phyloP scores from a whole-genome alignment of 768 basidiomycete genomes.

The Mycena amicta region DNA sequence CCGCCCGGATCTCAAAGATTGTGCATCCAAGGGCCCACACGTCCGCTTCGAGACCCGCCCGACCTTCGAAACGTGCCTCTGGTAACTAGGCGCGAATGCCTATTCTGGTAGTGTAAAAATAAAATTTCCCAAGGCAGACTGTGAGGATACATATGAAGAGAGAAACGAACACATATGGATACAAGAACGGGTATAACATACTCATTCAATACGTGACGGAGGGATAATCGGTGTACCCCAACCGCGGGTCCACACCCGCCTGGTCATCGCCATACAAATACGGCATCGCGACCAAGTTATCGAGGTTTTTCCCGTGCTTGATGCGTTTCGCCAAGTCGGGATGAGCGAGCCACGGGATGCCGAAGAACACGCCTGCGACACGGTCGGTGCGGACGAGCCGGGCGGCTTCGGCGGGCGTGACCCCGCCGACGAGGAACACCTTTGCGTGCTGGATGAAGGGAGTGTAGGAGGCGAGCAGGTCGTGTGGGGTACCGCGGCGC shows the following conservation, averaged over 20 bases:
- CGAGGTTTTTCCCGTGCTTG: constrained; percentile 26
- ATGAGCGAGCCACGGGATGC: constrained; percentile 29
- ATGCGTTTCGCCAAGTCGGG: constrained; percentile 31
- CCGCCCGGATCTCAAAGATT: no score
- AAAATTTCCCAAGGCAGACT: no score
- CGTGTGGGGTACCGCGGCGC: constrained; percentile 28
- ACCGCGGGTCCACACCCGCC: constrained; percentile 11
- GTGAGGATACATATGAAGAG: no score
- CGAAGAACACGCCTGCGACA: constrained; percentile 31
- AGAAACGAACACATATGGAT: neutral
- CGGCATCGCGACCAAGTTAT: constrained; percentile 19
- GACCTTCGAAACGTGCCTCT: no score
- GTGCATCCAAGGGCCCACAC: no score
- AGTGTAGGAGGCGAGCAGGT: constrained; percentile 29
- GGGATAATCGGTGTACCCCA: constrained; percentile 29
- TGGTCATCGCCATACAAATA: constrained; percentile 24
- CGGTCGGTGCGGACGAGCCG: constrained; percentile 23
- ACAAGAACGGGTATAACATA: neutral
- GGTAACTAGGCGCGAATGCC: no score
- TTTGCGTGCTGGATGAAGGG: constrained; percentile 19
- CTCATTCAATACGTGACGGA: constrained; percentile 8
- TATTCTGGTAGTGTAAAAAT: no score
- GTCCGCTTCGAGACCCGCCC: no score
- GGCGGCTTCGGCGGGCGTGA: constrained; percentile 30
- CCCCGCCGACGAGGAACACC: constrained; percentile 28